Conservation (phyloP, 305 asterid species). For the Fraxinus albicans region DNA sequence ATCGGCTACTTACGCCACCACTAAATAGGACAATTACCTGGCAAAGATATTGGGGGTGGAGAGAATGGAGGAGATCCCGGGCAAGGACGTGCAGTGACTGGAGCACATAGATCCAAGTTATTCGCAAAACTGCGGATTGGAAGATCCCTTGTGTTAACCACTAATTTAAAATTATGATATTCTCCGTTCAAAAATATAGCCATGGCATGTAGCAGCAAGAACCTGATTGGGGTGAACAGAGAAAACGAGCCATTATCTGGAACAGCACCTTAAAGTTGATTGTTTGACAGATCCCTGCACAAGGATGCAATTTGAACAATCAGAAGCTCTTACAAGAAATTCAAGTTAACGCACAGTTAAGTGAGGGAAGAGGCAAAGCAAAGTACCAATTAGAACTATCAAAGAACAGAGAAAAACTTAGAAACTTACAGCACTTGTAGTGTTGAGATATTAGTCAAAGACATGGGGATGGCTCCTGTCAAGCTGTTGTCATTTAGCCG, state of each 20-base stretch:
- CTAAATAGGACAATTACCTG: constrained; percentile 44
- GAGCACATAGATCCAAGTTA: constrained; percentile 88
- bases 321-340: background rate
- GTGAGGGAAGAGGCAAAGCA: background rate
- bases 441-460: constrained; percentile 46
- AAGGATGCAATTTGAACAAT: constrained; percentile 14
- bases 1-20: background rate
- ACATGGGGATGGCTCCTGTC: constrained; percentile 49
- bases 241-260: constrained; percentile 98
- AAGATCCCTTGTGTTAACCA: constrained; percentile 26
- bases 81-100: constrained; percentile 94
- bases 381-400: background rate
- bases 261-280: constrained; percentile 79
- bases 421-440: constrained; percentile 61
- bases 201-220: constrained; percentile 14
- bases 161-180: constrained; percentile 14
- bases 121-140: constrained; percentile 75
- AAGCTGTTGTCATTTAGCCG: constrained; percentile 63
- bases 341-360: background rate
- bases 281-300: constrained; percentile 90
- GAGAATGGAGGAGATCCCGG: constrained; percentile 99
- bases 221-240: constrained; percentile 96
- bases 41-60: constrained; percentile 81
- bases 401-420: background rate
- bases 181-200: constrained; percentile 9